These are phyloP conservation scores for Parasitella parasitica DNA, from an alignment of 371 early-diverging fungal species.

Conservation along the genomic window DNA sequence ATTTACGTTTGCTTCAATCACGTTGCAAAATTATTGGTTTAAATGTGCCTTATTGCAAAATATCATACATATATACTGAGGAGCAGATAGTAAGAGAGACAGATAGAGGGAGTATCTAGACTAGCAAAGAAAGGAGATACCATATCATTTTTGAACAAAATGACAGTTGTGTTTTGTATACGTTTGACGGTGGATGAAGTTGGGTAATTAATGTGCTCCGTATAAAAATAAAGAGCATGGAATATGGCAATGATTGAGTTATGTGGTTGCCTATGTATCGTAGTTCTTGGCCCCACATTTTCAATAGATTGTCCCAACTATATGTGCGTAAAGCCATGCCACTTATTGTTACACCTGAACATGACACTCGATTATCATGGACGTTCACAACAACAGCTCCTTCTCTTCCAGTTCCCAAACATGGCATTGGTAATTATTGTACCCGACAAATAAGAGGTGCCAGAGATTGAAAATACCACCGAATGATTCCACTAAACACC, in stretches of 20 bases:
- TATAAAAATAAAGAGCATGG: neutral
- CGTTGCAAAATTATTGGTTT: neutral
- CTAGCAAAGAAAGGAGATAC: neutral
- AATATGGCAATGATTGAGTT: neutral
- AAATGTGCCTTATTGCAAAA: no score
- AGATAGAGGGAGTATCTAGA: neutral
- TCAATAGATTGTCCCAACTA: conserved; percentile 94
- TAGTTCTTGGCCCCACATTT: conserved; percentile 50
- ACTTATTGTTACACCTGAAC: conserved; percentile 92
- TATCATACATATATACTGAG: no score
- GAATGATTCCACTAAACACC: conserved; percentile 98
- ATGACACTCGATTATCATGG: conserved; percentile 97
- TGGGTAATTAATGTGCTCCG: no score
- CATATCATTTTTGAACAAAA: neutral
- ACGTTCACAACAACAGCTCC: conserved; percentile 90
- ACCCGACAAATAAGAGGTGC: conserved; percentile 95
- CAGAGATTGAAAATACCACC: conserved; percentile 94
- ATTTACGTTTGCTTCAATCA: neutral
- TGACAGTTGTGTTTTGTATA: neutral
- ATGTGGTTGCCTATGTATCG: neutral
- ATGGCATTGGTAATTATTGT: conserved; percentile 98
- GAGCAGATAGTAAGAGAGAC: neutral
- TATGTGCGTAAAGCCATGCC: conserved; percentile 98
- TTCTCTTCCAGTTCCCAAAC: conserved; percentile 98
- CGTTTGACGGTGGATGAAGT: neutral